phyloP scores from a whole-genome alignment of 2,329 filamentous ascomycete genomes.

The Colletotrichum cuscutae region DNA sequence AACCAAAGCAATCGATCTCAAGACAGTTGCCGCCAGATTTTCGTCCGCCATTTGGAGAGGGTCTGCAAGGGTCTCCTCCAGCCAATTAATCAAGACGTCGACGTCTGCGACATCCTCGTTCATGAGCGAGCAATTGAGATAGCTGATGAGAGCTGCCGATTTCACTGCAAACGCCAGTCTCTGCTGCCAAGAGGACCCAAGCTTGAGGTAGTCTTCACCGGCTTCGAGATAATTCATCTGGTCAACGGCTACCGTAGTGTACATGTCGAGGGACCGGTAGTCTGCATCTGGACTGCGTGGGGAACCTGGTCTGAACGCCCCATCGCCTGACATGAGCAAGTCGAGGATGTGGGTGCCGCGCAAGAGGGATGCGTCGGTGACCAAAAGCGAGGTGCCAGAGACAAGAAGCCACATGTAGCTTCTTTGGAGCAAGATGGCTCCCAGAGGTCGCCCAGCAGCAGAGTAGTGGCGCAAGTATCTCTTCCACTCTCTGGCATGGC shows the following conservation, averaged over 20 bases:
- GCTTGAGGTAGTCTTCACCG: constrained; percentile 87
- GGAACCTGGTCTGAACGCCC: constrained; percentile 55
- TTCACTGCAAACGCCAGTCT: constrained; percentile 88
- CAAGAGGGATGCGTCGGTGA: constrained; percentile 70
- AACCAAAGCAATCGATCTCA: constrained; percentile 85
- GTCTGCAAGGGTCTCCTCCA: constrained; percentile 85
- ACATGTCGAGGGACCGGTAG: constrained; percentile 66
- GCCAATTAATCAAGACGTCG: constrained; percentile 83
- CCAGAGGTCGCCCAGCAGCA: constrained; percentile 80
- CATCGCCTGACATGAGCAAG: constrained; percentile 71
- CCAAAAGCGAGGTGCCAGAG: constrained; percentile 78
- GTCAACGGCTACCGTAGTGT: constrained; percentile 80
- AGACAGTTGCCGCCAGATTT: constrained; percentile 78
- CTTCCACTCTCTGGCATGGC: constrained; percentile 84
- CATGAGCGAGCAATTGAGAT: constrained; percentile 84
- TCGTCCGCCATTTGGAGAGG: constrained; percentile 84
- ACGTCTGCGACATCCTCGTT: constrained; percentile 84
- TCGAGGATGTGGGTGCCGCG: constrained; percentile 76
- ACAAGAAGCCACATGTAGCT: constrained; percentile 89
- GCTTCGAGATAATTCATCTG: constrained; percentile 90
- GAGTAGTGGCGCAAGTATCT: constrained; percentile 86
- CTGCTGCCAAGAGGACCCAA: constrained; percentile 89
- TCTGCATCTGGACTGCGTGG: constrained; percentile 60
- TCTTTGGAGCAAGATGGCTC: constrained; percentile 90
- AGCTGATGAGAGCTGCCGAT: constrained; percentile 82